phyloP scores from a whole-genome alignment of 352 stramenopile species.

The Lagenidium sp. region DNA sequence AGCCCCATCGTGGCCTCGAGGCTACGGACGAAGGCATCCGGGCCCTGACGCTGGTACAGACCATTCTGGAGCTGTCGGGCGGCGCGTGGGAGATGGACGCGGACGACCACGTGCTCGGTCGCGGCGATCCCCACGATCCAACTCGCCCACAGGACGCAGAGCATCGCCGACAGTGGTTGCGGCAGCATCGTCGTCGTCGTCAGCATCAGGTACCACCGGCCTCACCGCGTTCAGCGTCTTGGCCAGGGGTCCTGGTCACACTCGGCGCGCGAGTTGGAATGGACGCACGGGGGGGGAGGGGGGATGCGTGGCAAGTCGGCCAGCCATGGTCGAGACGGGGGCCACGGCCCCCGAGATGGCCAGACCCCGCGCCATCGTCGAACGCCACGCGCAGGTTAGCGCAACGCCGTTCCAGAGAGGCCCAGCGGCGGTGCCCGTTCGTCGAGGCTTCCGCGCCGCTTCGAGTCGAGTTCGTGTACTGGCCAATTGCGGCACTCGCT shows the following conservation, averaged over 20 bases:
- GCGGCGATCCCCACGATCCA: no score
- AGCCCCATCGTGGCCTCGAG: conserved; percentile 10
- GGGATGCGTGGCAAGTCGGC: background rate
- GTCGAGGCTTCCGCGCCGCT: no score
- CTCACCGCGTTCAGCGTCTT: no score
- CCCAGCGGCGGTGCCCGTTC: no score
- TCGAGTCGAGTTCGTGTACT: no score
- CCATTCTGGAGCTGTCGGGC: conserved; percentile 23
- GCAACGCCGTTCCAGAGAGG: background rate
- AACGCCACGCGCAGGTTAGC: background rate
- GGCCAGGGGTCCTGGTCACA: no score
- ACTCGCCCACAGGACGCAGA: no score
- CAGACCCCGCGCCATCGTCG: background rate
- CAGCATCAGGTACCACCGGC: no score
- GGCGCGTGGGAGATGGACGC: conserved; percentile 13
- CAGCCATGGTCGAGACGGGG: no score
- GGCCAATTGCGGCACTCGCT: no score
- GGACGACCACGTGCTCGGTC: conserved; percentile 10
- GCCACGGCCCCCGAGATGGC: background rate
- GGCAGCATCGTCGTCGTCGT: background rate
- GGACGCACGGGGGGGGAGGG: background rate
- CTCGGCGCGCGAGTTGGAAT: no score
- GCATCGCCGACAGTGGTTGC: no score
- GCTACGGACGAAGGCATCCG: conserved; percentile 19
- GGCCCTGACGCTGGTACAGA: conserved; percentile 13